Evolutionary conservation across 345 rosid genomes (phyloP), one percentile per base, ranked within the genome.

Genomic region (Pistacia integerrima): DNA sequence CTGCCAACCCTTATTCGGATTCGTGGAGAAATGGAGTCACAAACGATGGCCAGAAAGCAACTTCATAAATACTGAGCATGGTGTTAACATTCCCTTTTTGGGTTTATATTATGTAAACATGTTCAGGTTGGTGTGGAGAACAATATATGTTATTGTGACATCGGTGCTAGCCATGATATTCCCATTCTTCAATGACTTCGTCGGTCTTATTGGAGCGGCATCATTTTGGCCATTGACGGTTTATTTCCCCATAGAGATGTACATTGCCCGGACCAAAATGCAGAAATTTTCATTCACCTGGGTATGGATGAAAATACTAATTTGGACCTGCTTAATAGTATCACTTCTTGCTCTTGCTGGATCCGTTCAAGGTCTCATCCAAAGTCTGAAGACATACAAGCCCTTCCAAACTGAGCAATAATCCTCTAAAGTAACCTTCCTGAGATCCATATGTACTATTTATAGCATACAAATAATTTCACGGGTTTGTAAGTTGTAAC

Each of bases 171-270:
- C 99, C 52, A 93, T 92, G 98, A 78, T 90, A 51, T 83, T 95
- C 56, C 99, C 99, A 0, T 93, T 95, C 90, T 95, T 95, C 94
- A 95, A 92, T 35, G 89, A 88, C 56, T 87, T 93, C 74, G 67
- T 93, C 60, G 98, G 97, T 16, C 88, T 95, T 22, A 77, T 95
- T 0, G 99, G 99, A 14, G 94, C 98, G 1, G 82, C 82, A 2
- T 81, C 88, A 1, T 95, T 95, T 76, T 95, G 97, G 94, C 98
- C 99, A 3, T 76, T 95, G 51, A 88, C 99, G 0, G 98, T 95
- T 12, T 91, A 90, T 76, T 93, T 95, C 44, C 99, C 99, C 0
- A 78, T 92, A 35, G 91, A 92, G 81, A 93, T 95, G 96, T 86
- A 92, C 88, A 92, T 95, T 4, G 88, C 88, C 0, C 81, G 90